Percentiles rank a stretch among this genome's conserved stretches.
These are phyloP conservation scores for Alternaria postmessia DNA, from an alignment of 2,329 filamentous ascomycete species.

Conservation along the genomic window DNA sequence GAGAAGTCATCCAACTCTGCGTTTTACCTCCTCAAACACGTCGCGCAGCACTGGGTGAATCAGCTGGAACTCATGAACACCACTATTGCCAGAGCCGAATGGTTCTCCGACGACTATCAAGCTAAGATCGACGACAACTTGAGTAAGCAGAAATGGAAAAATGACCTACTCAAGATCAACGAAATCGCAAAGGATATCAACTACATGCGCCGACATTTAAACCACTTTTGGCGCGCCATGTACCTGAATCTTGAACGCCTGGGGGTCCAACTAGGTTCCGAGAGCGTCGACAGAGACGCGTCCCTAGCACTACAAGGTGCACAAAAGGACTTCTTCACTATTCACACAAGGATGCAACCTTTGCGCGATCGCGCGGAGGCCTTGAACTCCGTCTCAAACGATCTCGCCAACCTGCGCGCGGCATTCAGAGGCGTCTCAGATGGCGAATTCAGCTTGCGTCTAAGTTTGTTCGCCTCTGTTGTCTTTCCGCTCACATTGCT, in stretches of 20 bases:
- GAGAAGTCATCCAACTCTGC: constrained; percentile 1
- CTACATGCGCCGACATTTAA: constrained; percentile 25
- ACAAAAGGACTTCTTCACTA: constrained; percentile 28
- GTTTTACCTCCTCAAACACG: constrained; percentile 5
- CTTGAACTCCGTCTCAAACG: constrained; percentile 23
- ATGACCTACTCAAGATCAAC: constrained; percentile 21
- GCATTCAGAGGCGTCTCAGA: constrained; percentile 30
- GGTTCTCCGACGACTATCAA: constrained; percentile 30
- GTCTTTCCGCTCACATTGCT: constrained; percentile 23
- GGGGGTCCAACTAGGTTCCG: neutral
- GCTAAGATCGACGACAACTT: constrained; percentile 18
- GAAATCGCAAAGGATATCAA: constrained; percentile 27
- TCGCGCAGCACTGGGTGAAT: constrained; percentile 9
- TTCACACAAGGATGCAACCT: constrained; percentile 22
- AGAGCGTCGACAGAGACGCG: neutral
- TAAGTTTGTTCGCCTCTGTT: neutral
- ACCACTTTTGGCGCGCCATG: neutral
- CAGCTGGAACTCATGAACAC: constrained; percentile 11
- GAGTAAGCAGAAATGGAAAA: constrained; percentile 20
- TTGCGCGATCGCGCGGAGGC: constrained; percentile 26
- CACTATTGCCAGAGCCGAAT: constrained; percentile 13
- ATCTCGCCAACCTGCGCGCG: constrained; percentile 25
- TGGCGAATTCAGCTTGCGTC: constrained; percentile 24
- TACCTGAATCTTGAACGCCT: constrained; percentile 11
- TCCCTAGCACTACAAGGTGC: constrained; percentile 19